Evolutionary conservation across 1,139 yeast species (phyloP).

Genomic region (Scheffersomyces illinoinensis): DNA sequence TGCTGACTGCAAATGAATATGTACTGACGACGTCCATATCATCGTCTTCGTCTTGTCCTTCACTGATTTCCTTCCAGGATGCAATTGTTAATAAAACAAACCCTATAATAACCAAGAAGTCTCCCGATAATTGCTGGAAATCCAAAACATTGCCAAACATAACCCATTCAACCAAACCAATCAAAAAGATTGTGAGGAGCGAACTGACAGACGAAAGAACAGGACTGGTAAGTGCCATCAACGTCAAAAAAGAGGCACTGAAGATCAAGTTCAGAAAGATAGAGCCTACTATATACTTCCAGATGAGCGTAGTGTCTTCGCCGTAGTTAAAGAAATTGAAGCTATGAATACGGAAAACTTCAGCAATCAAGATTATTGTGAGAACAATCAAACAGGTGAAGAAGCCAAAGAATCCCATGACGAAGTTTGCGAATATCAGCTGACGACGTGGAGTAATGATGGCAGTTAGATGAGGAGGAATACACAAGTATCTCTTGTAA

Average conservation of each 20-base stretch:
- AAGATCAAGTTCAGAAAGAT: conserved; percentile 65
- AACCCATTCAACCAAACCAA: conserved; percentile 76
- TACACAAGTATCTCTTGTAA: conserved; percentile 74
- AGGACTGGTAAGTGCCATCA: conserved; percentile 85
- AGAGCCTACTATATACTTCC: conserved; percentile 51
- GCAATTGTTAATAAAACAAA: conserved; percentile 70
- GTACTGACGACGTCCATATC: conserved; percentile 48
- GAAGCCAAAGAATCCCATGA: conserved; percentile 58
- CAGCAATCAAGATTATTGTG: conserved; percentile 49
- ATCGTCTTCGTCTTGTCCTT: conserved; percentile 62
- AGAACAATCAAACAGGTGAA: conserved; percentile 55
- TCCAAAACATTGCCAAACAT: conserved; percentile 60
- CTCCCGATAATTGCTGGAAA: conserved; percentile 54
- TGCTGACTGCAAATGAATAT: conserved; percentile 46
- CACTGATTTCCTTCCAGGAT: conserved; percentile 72
- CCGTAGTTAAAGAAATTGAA: conserved; percentile 56
- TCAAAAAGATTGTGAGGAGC: conserved; percentile 72
- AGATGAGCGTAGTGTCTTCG: conserved; percentile 34
- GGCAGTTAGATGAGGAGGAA: conserved; percentile 56
- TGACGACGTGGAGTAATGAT: conserved; percentile 50
- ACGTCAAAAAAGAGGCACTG: conserved; percentile 70
- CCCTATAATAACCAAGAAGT: conserved; percentile 61
- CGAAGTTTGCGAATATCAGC: conserved; percentile 48
- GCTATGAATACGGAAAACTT: conserved; percentile 56
- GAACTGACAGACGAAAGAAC: conserved; percentile 85